Conservation (phyloP, 768 basidiomycete genomes). For the Rhodotorula babjevae region DNA sequence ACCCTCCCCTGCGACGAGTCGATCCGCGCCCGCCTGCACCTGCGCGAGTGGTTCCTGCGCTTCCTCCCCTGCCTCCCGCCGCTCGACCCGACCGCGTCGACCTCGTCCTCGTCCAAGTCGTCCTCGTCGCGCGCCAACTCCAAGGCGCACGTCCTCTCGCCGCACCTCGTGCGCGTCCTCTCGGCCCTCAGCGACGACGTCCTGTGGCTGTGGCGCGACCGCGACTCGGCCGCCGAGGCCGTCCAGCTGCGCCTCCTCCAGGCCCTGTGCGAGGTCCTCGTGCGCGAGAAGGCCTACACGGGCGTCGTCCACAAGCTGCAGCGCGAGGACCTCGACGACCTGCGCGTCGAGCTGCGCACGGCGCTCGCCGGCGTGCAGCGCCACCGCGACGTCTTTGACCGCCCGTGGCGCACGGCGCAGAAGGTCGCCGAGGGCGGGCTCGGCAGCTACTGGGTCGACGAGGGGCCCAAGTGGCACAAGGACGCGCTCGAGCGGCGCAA, state of each 20-base stretch:
- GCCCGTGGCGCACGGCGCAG: conserved; percentile 8
- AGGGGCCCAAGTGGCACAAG: neutral
- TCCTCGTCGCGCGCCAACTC: neutral
- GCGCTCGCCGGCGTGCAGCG: neutral
- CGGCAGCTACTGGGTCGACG: conserved; percentile 1
- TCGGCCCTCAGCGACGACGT: conserved; percentile 13
- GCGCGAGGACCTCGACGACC: conserved; percentile 1
- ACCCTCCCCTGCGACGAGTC: neutral
- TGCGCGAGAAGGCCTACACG: neutral
- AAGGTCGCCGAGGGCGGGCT: neutral
- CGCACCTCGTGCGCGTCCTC: conserved; percentile 8
- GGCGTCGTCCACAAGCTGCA: neutral
- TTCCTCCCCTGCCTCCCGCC: conserved; percentile 11
- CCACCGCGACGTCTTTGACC: neutral
- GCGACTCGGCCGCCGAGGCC: conserved; percentile 10
- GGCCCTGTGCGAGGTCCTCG: conserved; percentile 12
- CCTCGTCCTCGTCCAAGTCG: neutral
- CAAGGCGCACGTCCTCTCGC: neutral
- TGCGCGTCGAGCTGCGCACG: neutral
- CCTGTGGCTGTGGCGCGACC: conserved; percentile 24
- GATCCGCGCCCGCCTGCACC: conserved; percentile 9
- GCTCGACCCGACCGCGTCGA: neutral
- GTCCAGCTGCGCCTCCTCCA: conserved; percentile 10
- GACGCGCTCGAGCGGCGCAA: neutral
- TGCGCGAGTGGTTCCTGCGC: conserved; percentile 26